Evolutionary conservation across 129 eudicot genomes (phyloP), one percentile per base, ranked within the genome.

Genomic region (Tagetes erecta): DNA sequence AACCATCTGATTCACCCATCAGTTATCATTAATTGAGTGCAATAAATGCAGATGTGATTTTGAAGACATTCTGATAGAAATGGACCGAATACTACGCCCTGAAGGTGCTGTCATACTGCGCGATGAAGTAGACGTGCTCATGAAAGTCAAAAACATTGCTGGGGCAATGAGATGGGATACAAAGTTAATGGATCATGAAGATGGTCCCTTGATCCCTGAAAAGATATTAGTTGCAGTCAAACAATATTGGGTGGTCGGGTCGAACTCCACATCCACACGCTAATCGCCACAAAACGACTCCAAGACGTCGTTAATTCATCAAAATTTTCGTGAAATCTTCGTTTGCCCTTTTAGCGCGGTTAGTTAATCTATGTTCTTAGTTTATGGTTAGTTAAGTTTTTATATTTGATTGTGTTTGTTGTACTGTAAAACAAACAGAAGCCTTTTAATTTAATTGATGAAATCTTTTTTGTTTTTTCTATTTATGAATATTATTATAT

Each of bases 11-110:
- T 60, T 44, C 44, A 12, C 36, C 6, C 27, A 31, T 65, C 33
- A 55, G 4, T 66, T 47, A 50, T 49, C 47, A 13, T 62, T 70
- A 59, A 42, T 57, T 38, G 20, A 68, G 46, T 47, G 35, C 52
- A 77, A 69, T 64, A 40, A 7, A 56, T 67, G 66, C 82, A 95
- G 99, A 80, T 95, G 99, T 56, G 84, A 87, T 71, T 86, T 85
- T 68, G 99, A 95, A 79, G 96, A 95, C 85, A 88, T 95, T 73
- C 95, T 95, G 70, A 65, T 91, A 64, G 99, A 91, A 83, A 94
- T 90, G 97, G 98, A 95, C 68, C 83, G 99, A 27, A 95, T 91
- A 57, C 76, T 94, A 66, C 83, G 98, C n/a, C 98, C 98, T 1
- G 97, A 94, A 82, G 98, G 98, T 4, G 93, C 97, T 30, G 93